These are phyloP conservation scores for Blastobotrys illinoisensis DNA, from an alignment of 1,139 yeast genomes.

Conservation along the genomic window DNA sequence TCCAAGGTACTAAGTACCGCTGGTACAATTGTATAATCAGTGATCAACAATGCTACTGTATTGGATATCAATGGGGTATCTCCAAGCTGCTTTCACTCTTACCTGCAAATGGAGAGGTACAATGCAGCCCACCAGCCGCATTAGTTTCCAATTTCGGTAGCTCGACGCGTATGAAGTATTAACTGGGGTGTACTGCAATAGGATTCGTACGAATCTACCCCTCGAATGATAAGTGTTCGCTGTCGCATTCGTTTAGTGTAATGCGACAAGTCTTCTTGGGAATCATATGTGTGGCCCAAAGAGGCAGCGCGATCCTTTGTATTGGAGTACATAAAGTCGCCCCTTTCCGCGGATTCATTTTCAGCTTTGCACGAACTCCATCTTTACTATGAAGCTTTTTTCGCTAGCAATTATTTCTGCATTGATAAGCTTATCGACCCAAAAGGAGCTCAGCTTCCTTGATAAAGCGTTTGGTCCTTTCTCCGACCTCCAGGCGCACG, in stretches of 20 bases:
- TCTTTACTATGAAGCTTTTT: neutral
- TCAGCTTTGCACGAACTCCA: neutral
- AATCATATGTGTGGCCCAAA: neutral
- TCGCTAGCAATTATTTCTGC: neutral
- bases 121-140: no score
- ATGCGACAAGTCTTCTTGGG: neutral
- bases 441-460: neutral
- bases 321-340: neutral
- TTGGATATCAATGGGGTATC: no score
- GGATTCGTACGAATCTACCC: neutral
- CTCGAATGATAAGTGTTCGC: neutral
- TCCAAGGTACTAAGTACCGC: no score
- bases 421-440: neutral
- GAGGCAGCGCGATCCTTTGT: neutral
- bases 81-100: no score
- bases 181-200: neutral
- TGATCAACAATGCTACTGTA: no score
- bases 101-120: no score
- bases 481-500: neutral
- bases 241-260: neutral
- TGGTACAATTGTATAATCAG: no score
- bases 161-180: neutral
- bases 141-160: neutral
- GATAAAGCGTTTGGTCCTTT: conserved; percentile 1
- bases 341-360: neutral